Evolutionary conservation across 345 rosid species (phyloP).

Genomic region (Pistacia vera): DNA sequence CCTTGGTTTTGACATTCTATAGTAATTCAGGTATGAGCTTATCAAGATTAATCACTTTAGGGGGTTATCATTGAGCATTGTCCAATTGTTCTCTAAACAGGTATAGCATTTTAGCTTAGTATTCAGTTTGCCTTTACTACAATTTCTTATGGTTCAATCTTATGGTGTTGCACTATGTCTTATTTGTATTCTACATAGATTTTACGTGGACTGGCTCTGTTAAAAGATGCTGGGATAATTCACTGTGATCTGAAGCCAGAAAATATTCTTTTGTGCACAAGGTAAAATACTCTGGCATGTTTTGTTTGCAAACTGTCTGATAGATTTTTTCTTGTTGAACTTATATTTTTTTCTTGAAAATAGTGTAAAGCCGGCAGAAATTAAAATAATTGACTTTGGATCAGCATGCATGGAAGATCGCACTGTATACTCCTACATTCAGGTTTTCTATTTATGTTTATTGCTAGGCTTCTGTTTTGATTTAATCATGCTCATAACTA

Average conservation of each 20-base stretch:
- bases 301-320: slow-evolving; percentile 16
- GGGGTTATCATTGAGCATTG: slow-evolving; percentile 95
- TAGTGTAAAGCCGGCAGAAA: slow-evolving; percentile 91
- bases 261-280: slow-evolving; percentile 90
- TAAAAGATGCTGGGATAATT: slow-evolving; percentile 96
- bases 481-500: slow-evolving; percentile 17
- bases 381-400: slow-evolving; percentile 98
- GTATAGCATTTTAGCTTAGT: slow-evolving; percentile 35
- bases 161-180: slow-evolving; percentile 17
- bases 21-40: slow-evolving; percentile 82
- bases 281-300: slow-evolving; percentile 49
- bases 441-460: slow-evolving; percentile 50
- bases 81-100: slow-evolving; percentile 96
- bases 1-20: slow-evolving; percentile 32
- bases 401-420: slow-evolving; percentile 99
- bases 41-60: slow-evolving; percentile 92
- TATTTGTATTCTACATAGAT: slow-evolving; percentile 47
- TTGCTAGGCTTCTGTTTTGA: slow-evolving; percentile 1
- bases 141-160: slow-evolving; percentile 15
- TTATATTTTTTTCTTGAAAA: slow-evolving; percentile 30
- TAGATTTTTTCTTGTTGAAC: slow-evolving; percentile 13
- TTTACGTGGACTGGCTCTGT: slow-evolving; percentile 79
- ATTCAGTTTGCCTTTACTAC: slow-evolving; percentile 17
- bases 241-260: slow-evolving; percentile 99
- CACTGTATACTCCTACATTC: slow-evolving; percentile 97